Evolutionary conservation across 164 flowering plant species (phyloP).

Genomic region (Vitis rotundifolia): DNA sequence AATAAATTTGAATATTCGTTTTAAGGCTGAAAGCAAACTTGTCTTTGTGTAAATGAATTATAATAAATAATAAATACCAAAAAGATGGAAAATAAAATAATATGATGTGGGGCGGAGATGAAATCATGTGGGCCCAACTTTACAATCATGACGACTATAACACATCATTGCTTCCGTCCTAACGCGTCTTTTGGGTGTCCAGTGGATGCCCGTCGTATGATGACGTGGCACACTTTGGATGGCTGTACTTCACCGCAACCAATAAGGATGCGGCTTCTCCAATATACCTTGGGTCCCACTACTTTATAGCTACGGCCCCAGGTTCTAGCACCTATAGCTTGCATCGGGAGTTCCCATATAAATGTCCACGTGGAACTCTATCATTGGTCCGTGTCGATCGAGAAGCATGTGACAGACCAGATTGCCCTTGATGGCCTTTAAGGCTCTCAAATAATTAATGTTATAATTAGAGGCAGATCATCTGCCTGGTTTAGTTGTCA

Average conservation of each 20-base stretch:
- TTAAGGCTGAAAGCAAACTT: neutral
- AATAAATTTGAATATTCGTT: too few species aligned
- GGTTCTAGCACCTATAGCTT: neutral
- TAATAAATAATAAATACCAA: neutral
- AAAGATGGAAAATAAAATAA: neutral
- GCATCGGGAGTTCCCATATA: too few species aligned
- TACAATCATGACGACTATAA: slow-evolving; percentile 11
- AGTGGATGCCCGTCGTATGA: slow-evolving; percentile 17
- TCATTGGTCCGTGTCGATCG: too few species aligned
- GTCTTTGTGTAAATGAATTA: slow-evolving; percentile 16
- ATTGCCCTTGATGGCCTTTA: too few species aligned
- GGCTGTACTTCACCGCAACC: slow-evolving; percentile 37
- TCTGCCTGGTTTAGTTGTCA: too few species aligned
- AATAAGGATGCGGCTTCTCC: slow-evolving; percentile 40
- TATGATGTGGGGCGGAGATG: slow-evolving; percentile 19
- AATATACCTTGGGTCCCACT: slow-evolving; percentile 48
- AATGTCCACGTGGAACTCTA: too few species aligned
- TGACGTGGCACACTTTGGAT: slow-evolving; percentile 27
- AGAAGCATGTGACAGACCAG: too few species aligned
- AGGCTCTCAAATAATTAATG: too few species aligned
- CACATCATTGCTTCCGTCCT: slow-evolving; percentile 26
- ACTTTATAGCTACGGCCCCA: neutral
- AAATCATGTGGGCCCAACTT: slow-evolving; percentile 14
- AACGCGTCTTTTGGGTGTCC: slow-evolving; percentile 7
- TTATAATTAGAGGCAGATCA: too few species aligned